Percentiles rank a stretch among this genome's conserved stretches.
These are phyloP conservation scores for Coniophora puteana DNA, from an alignment of 1,284 basidiomycete species.

Conservation along the genomic window DNA sequence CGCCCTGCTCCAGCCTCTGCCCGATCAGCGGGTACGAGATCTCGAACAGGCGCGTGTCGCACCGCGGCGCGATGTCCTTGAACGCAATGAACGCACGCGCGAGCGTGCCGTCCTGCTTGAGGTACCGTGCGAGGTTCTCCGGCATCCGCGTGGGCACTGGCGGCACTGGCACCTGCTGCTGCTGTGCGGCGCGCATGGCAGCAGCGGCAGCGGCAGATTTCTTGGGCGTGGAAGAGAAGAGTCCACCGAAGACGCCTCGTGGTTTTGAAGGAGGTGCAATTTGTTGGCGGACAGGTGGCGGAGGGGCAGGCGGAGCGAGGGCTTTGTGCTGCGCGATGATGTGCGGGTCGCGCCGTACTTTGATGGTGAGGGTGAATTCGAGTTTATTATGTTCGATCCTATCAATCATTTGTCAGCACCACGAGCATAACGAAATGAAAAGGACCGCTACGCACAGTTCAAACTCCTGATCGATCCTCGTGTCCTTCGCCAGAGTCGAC, in stretches of 20 bases:
- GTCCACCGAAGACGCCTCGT: conserved; percentile 66
- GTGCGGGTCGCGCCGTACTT: conserved; percentile 80
- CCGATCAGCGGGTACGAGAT: conserved; percentile 83
- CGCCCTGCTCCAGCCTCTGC: conserved; percentile 57
- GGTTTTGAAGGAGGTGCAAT: conserved; percentile 41
- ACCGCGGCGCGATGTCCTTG: conserved; percentile 77
- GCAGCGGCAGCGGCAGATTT: conserved; percentile 44
- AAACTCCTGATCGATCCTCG: conserved; percentile 88
- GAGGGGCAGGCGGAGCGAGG: conserved; percentile 45
- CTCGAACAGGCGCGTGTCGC: conserved; percentile 81
- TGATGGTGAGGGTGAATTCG: conserved; percentile 85
- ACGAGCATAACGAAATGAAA: background rate
- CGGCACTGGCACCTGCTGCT: no score
- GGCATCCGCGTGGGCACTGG: conserved; percentile 38
- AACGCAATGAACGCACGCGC: conserved; percentile 83
- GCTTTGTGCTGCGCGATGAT: conserved; percentile 72
- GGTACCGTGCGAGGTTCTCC: conserved; percentile 78
- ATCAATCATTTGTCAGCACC: conserved; percentile 5
- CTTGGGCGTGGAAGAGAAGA: conserved; percentile 78
- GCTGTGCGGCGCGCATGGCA: no score
- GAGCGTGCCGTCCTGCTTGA: conserved; percentile 77
- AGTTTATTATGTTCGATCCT: conserved; percentile 87
- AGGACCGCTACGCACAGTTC: conserved; percentile 65
- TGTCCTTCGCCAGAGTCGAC: conserved; percentile 56
- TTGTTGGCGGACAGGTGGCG: conserved; percentile 36